These are phyloP conservation scores for Fomitiporia mediterranea DNA, from an alignment of 1,284 basidiomycete species.

Conservation along the genomic window DNA sequence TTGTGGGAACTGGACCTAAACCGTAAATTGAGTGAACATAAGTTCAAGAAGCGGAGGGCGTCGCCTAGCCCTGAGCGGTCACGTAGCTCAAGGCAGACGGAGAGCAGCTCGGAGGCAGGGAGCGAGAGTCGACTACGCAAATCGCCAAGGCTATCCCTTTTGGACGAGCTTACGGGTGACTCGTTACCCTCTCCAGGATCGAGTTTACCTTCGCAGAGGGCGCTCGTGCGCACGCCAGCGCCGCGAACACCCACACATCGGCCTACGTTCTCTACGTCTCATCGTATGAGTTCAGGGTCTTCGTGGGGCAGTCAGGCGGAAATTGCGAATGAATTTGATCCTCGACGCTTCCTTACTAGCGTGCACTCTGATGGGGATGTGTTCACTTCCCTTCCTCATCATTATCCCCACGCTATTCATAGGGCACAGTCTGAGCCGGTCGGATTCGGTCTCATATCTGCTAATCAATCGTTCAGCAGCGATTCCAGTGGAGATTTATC, in stretches of 20 bases:
- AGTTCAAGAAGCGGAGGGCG: neutral
- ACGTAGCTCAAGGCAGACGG: neutral
- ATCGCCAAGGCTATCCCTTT: conserved; percentile 12
- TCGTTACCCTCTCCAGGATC: conserved; percentile 4
- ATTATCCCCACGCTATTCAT: neutral
- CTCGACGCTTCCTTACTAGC: conserved; percentile 2
- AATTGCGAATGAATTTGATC: conserved; percentile 9
- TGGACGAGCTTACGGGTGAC: conserved; percentile 10
- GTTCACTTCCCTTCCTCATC: neutral
- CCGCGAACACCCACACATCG: neutral
- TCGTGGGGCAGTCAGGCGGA: conserved; percentile 7
- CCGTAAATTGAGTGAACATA: neutral
- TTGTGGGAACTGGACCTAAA: conserved; percentile 18
- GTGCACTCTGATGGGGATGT: conserved; percentile 11
- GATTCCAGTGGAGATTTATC: neutral
- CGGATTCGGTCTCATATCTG: neutral
- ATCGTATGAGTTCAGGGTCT: neutral
- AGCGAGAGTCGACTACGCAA: conserved; percentile 14
- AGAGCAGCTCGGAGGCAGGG: neutral
- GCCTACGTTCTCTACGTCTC: neutral
- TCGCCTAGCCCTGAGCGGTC: neutral
- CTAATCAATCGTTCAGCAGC: neutral
- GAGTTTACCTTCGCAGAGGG: neutral
- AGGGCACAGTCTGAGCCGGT: conserved; percentile 5
- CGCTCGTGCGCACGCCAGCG: conserved; percentile 8